Percentiles rank a stretch among this genome's conserved stretches.
phyloP scores from a whole-genome alignment of 2,329 filamentous ascomycete species.

The Scleromitrula shiraiana region DNA sequence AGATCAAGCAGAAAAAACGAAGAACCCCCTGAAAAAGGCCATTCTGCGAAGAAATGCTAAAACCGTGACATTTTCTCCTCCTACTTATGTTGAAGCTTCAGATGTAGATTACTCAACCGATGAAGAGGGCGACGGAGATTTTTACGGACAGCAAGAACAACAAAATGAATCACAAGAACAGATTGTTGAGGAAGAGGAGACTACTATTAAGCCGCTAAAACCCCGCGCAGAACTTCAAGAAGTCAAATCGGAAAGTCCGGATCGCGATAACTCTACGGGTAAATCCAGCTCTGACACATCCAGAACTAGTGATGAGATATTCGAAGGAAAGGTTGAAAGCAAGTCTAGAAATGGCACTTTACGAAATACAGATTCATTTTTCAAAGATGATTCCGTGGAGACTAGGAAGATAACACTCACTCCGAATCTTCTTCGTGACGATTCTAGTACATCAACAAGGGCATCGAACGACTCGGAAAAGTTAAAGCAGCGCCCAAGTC shows the following conservation, averaged over 20 bases:
- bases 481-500: constrained; percentile 52
- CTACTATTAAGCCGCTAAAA: constrained; percentile 32
- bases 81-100: constrained; percentile 64
- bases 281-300: constrained; percentile 31
- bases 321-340: constrained; percentile 46
- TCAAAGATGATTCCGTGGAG: constrained; percentile 90
- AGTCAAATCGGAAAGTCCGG: constrained; percentile 20
- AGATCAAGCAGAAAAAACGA: constrained; percentile 62
- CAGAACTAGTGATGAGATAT: constrained; percentile 59
- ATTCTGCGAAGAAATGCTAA: constrained; percentile 64
- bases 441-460: constrained; percentile 41
- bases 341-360: constrained; percentile 79
- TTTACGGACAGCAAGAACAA: constrained; percentile 40
- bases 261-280: constrained; percentile 12
- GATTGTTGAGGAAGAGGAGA: constrained; percentile 31
- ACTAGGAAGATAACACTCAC: constrained; percentile 97
- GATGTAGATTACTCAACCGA: constrained; percentile 64
- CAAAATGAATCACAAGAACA: constrained; percentile 37
- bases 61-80: constrained; percentile 62
- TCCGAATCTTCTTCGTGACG: constrained; percentile 82
- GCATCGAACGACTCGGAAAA: constrained; percentile 40
- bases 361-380: constrained; percentile 91
- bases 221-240: constrained; percentile 33
- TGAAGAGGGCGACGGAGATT: constrained; percentile 47
- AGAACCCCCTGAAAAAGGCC: constrained; percentile 66